Evolutionary conservation across 345 rosid species (phyloP).

Genomic region (Bruguiera parviflora): DNA sequence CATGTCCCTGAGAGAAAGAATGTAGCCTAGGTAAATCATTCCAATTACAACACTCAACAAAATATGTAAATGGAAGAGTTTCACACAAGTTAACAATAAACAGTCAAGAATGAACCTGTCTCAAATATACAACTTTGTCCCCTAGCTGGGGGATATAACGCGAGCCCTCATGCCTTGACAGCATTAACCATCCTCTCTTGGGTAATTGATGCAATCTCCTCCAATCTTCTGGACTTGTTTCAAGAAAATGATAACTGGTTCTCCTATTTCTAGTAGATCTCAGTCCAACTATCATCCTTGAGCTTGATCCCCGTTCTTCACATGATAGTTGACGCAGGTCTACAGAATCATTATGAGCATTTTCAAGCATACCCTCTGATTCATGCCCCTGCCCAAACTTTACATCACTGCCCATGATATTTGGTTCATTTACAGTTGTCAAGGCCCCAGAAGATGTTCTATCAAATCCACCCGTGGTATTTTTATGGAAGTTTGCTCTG

Average conservation of each 20-base stretch:
- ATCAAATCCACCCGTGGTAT: constrained; percentile 34
- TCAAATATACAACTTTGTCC: constrained; percentile 80
- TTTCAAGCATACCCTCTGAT: constrained; percentile 29
- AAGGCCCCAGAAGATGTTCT: constrained; percentile 34
- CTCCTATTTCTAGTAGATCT: constrained; percentile 88
- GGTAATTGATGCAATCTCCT: constrained; percentile 47
- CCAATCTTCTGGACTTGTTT: constrained; percentile 48
- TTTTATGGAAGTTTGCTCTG: constrained; percentile 37
- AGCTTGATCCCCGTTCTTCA: constrained; percentile 65
- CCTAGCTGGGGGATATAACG: constrained; percentile 91
- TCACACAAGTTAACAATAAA: constrained; percentile 9
- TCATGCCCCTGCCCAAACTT: constrained; percentile 31
- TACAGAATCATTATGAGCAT: constrained; percentile 16
- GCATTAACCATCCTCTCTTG: constrained; percentile 73
- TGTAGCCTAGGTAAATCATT: background rate
- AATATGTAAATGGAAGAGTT: constrained; percentile 8
- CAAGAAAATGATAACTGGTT: constrained; percentile 54
- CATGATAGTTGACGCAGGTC: constrained; percentile 41
- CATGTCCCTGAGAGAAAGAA: constrained; percentile 72
- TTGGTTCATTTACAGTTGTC: constrained; percentile 31
- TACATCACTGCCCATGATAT: constrained; percentile 15
- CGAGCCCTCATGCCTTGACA: constrained; percentile 76
- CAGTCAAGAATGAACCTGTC: constrained; percentile 54
- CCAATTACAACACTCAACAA: constrained; percentile 1
- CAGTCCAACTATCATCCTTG: constrained; percentile 58